phyloP scores from a whole-genome alignment of 1,284 basidiomycete genomes.

The Marasmius sp. region DNA sequence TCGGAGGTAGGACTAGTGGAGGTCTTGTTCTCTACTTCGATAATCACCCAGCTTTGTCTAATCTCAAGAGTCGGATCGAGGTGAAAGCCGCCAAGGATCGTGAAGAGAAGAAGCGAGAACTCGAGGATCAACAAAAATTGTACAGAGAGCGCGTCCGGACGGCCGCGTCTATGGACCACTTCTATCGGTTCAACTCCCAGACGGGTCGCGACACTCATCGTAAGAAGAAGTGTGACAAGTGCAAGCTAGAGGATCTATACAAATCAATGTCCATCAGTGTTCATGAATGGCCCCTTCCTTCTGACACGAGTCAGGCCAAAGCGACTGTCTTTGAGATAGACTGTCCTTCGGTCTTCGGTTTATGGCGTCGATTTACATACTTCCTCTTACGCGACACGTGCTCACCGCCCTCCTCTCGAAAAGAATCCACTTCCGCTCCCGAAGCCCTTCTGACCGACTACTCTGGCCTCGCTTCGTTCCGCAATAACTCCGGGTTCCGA shows the following conservation, averaged over 20 bases:
- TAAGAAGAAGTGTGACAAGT: conserved; percentile 28
- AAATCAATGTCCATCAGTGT: conserved; percentile 32
- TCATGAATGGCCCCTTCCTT: conserved; percentile 53
- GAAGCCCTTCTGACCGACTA: background rate
- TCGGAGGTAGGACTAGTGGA: no score
- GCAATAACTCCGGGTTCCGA: no score
- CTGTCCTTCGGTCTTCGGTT: conserved; percentile 36
- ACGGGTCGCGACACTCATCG: background rate
- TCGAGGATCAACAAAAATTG: background rate
- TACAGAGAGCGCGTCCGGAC: background rate
- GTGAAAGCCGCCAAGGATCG: background rate
- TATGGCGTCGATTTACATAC: conserved; percentile 46
- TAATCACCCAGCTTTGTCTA: no score
- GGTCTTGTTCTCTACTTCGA: background rate
- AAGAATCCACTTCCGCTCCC: background rate
- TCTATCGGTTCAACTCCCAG: background rate
- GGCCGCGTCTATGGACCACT: no score
- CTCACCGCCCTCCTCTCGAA: conserved; percentile 2
- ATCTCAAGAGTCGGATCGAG: background rate
- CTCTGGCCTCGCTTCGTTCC: background rate
- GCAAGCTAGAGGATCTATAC: conserved; percentile 21
- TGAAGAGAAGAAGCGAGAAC: background rate
- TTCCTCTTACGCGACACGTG: conserved; percentile 34
- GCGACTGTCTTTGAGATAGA: conserved; percentile 44
- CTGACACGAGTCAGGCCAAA: conserved; percentile 19